These are phyloP conservation scores for Penicillium simplicissimum DNA, from an alignment of 495 filamentous ascomycete species.

Conservation along the genomic window DNA sequence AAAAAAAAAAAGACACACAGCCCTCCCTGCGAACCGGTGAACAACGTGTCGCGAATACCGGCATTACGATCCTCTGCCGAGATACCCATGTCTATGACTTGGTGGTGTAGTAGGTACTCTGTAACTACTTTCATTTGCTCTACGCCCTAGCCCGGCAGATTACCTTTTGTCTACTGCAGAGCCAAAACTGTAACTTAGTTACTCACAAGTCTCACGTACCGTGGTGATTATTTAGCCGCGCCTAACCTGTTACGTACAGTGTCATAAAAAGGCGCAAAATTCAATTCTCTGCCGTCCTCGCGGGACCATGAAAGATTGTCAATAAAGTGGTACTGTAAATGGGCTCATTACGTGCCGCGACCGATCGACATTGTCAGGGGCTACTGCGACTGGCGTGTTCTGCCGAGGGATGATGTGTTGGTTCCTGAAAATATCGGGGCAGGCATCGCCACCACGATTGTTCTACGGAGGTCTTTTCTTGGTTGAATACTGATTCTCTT, in stretches of 20 bases:
- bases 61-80: conserved; percentile 5
- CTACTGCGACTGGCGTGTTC: conserved; percentile 17
- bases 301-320: not conserved
- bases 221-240: not conserved
- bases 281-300: not conserved
- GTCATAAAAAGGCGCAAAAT: not conserved
- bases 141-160: not conserved
- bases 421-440: conserved; percentile 17
- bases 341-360: conserved; percentile 7
- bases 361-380: conserved; percentile 30
- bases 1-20: not conserved
- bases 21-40: conserved; percentile 6
- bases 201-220: too few species aligned
- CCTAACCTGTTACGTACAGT: not conserved
- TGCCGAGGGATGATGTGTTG: conserved; percentile 20
- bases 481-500: conserved; percentile 9
- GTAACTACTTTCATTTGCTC: not conserved
- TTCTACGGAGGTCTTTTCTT: not conserved
- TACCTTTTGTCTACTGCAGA: not conserved
- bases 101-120: not conserved
- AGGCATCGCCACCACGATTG: not conserved
- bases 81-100: not conserved
- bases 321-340: too few species aligned
- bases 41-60: not conserved
- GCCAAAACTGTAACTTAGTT: too few species aligned